phyloP scores from a whole-genome alignment of 805 yeast genomes.

The Zygotorulaspora danielsina region DNA sequence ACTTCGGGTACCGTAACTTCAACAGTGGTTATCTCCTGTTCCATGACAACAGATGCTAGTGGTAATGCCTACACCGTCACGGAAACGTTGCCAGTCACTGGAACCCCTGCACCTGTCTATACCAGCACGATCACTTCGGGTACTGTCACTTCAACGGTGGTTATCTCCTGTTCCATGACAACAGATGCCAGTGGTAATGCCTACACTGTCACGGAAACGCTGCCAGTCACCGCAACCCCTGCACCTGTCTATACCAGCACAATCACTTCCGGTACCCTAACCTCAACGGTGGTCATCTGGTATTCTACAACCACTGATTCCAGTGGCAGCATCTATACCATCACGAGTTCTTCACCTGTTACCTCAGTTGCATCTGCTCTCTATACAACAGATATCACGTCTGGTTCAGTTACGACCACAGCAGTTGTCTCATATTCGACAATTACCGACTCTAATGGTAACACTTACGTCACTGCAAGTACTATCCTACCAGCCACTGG shows the following conservation, averaged over 20 bases:
- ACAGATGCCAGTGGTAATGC: neutral
- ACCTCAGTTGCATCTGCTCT: too few relatives aligned
- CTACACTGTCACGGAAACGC: neutral
- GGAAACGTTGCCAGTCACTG: neutral
- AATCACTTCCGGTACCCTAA: neutral
- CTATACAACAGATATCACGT: too few relatives aligned
- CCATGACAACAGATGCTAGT: neutral
- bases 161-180: neutral
- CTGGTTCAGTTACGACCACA: too few relatives aligned
- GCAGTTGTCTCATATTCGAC: too few relatives aligned
- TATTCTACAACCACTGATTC: too few relatives aligned
- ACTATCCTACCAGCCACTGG: too few relatives aligned
- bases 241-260: neutral
- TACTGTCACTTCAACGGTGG: neutral
- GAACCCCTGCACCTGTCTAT: too few relatives aligned
- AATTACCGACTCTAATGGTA: too few relatives aligned
- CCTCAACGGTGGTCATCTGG: neutral
- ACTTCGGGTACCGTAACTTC: neutral
- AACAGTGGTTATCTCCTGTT: neutral
- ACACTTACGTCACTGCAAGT: too few relatives aligned
- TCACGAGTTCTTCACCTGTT: too few relatives aligned
- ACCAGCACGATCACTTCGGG: conserved; percentile 1
- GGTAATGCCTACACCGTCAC: neutral
- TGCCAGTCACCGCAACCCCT: neutral
- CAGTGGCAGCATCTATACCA: too few relatives aligned